Conservation (phyloP, 2,329 filamentous ascomycete genomes). For the Exophiala sp. region DNA sequence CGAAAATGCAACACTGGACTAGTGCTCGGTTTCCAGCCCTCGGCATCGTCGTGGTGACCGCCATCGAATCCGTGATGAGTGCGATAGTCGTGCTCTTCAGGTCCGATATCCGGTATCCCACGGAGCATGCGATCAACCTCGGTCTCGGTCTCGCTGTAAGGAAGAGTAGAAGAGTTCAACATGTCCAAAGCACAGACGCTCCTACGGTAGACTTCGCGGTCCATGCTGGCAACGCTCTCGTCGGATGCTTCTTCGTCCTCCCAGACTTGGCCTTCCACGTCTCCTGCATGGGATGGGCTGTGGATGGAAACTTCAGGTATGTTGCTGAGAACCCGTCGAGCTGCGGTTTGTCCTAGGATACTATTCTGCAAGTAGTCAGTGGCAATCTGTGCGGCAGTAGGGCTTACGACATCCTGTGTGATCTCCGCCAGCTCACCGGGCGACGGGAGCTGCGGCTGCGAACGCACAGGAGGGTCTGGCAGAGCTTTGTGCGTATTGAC, state of each 20-base stretch:
- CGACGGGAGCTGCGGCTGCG: neutral
- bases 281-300: conserved; percentile 2
- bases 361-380: conserved; percentile 18
- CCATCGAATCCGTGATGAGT: neutral
- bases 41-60: neutral
- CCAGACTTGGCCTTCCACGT: neutral
- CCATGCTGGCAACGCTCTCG: conserved; percentile 21
- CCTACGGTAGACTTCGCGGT: conserved; percentile 22
- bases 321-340: conserved; percentile 19
- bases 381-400: conserved; percentile 17
- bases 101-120: neutral
- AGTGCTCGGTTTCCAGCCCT: neutral
- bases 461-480: conserved; percentile 9
- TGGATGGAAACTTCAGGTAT: conserved; percentile 20
- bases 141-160: conserved; percentile 13
- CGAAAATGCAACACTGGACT: conserved; percentile 14
- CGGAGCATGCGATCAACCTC: conserved; percentile 10
- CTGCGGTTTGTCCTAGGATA: conserved; percentile 19
- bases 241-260: conserved; percentile 11
- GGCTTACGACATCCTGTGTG: conserved; percentile 10
- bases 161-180: conserved; percentile 15
- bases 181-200: conserved; percentile 23
- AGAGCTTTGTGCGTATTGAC: conserved; percentile 15
- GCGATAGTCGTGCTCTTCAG: neutral
- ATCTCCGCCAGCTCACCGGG: conserved; percentile 12